phyloP scores from a whole-genome alignment of 371 early-diverging fungal species.

The Rhizopus microsporus region DNA sequence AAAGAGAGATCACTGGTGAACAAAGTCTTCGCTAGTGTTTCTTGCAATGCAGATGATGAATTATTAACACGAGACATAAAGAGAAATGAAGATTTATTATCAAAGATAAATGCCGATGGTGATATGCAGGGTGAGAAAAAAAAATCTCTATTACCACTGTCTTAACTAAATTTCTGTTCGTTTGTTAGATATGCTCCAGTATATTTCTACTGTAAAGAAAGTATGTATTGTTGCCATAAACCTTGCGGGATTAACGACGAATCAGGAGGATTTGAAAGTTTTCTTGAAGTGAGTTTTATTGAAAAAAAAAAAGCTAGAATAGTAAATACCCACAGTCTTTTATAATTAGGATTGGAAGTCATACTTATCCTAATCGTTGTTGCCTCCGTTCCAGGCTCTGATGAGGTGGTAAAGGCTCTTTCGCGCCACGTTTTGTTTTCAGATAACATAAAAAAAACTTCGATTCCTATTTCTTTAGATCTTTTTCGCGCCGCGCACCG shows the following conservation, averaged over 20 bases:
- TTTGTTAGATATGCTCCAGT: slow-evolving; percentile 13
- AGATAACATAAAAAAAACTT: too few species aligned
- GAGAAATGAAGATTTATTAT: slow-evolving; percentile 4
- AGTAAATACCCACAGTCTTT: slow-evolving; percentile 1
- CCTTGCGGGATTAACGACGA: slow-evolving; percentile 31
- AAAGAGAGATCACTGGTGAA: slow-evolving; percentile 16
- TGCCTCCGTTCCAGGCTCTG: too few species aligned
- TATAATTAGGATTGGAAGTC: slow-evolving; percentile 5
- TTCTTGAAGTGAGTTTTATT: slow-evolving; percentile 7
- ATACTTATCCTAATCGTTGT: too few species aligned
- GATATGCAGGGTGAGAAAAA: slow-evolving; percentile 7
- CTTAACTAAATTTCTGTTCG: slow-evolving; percentile 15
- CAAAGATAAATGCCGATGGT: slow-evolving; percentile 12
- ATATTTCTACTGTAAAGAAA: slow-evolving; percentile 11
- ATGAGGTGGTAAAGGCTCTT: too few species aligned
- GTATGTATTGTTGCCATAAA: slow-evolving; percentile 18
- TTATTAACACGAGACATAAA: slow-evolving; percentile 6
- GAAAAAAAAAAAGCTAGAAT: slow-evolving; percentile 8
- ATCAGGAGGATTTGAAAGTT: slow-evolving; percentile 19
- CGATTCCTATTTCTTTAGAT: too few species aligned
- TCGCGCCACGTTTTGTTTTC: too few species aligned
- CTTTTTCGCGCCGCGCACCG: too few species aligned
- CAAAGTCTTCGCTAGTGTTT: slow-evolving; percentile 14
- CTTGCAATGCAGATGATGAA: slow-evolving; percentile 8
- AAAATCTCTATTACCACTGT: neutral